These are phyloP conservation scores for Prunella vulgaris DNA, from an alignment of 257 asterid genomes.

Conservation along the genomic window DNA sequence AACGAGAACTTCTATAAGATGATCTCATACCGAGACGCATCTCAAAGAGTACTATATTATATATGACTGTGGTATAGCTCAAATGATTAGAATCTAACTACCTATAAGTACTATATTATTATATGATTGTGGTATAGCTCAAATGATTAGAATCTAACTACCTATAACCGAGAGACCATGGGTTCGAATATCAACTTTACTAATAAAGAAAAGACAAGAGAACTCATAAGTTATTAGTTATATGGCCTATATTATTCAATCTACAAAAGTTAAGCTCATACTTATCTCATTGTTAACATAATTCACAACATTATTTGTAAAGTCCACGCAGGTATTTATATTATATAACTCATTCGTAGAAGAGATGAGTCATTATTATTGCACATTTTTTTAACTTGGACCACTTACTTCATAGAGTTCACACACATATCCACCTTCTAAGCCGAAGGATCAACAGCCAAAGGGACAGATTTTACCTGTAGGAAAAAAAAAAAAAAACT, in stretches of 20 bases:
- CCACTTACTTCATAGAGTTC: neutral
- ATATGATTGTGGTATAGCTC: too few relatives aligned
- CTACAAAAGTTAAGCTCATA: neutral
- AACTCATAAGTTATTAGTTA: too few relatives aligned
- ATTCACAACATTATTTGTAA: neutral
- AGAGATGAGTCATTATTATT: conserved; percentile 2
- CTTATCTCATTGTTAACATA: neutral
- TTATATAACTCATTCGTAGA: neutral
- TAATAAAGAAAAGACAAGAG: too few relatives aligned
- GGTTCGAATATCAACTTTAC: too few relatives aligned
- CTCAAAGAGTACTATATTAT: too few relatives aligned
- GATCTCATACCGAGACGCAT: too few relatives aligned
- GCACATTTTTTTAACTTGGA: neutral
- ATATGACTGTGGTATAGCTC: too few relatives aligned
- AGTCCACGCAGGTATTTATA: neutral
- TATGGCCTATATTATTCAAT: neutral
- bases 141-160: too few relatives aligned
- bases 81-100: too few relatives aligned
- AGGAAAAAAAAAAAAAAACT: neutral
- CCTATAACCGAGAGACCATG: too few relatives aligned
- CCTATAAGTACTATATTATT: too few relatives aligned
- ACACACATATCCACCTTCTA: neutral
- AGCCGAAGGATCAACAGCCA: conserved; percentile 49
- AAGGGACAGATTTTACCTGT: conserved; percentile 82
- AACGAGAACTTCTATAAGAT: too few relatives aligned